Conservation (phyloP, 257 asterid genomes). For the Solanum etuberosum region DNA sequence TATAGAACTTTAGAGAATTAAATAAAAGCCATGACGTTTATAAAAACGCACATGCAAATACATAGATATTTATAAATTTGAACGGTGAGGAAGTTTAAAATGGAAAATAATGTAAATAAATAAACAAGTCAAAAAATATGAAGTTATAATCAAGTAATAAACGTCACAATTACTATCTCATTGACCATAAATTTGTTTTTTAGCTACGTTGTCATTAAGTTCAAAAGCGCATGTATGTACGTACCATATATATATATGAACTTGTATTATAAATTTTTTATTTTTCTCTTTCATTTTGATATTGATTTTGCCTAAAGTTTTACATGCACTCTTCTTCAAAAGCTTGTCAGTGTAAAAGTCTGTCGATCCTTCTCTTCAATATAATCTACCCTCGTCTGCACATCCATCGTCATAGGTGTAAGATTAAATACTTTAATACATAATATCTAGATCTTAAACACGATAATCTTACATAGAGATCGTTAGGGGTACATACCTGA, state of each 20-base stretch:
- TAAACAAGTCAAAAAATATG: background rate
- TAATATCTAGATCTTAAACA: too few relatives aligned
- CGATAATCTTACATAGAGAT: too few relatives aligned
- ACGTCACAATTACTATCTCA: background rate
- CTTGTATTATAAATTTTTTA: background rate
- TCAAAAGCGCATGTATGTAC: background rate
- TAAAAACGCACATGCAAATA: background rate
- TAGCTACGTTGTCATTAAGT: background rate
- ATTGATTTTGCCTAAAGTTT: background rate
- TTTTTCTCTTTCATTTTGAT: background rate
- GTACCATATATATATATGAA: background rate
- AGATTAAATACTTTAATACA: too few relatives aligned
- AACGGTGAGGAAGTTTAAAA: background rate
- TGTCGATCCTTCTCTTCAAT: background rate
- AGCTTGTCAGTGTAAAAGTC: background rate
- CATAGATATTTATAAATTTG: background rate
- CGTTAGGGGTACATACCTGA: too few relatives aligned
- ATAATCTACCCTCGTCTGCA: too few relatives aligned
- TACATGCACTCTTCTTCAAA: background rate
- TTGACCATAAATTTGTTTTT: background rate
- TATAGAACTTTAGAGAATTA: background rate
- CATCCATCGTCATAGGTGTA: background rate
- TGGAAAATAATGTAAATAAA: background rate
- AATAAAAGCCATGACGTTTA: background rate
- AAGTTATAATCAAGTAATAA: background rate